phyloP scores from a whole-genome alignment of 768 basidiomycete genomes.

The Russula virescens region DNA sequence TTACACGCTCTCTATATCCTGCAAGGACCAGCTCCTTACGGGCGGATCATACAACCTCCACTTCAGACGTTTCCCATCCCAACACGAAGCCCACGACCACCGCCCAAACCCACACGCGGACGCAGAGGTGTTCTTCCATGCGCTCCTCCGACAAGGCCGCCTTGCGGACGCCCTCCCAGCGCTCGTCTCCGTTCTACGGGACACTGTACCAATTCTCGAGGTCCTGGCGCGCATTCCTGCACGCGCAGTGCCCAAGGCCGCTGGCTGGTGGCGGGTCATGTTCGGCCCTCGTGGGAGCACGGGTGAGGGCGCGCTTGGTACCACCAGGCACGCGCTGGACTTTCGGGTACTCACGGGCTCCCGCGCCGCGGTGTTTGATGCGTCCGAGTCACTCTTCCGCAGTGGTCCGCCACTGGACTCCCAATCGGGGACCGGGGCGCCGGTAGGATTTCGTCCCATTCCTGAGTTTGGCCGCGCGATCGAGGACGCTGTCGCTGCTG shows the following conservation, averaged over 20 bases:
- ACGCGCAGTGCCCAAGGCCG: conserved; percentile 54
- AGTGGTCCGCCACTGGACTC: conserved; percentile 21
- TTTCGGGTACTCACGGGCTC: conserved; percentile 65
- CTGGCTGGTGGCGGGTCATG: conserved; percentile 75
- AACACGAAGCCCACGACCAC: conserved; percentile 25
- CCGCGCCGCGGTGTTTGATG: conserved; percentile 70
- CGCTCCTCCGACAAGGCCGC: conserved; percentile 61
- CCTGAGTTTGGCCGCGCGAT: conserved; percentile 18
- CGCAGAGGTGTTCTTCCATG: conserved; percentile 68
- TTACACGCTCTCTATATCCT: conserved; percentile 73
- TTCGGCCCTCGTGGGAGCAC: conserved; percentile 26
- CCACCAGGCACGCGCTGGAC: conserved; percentile 65
- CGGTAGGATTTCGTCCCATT: conserved; percentile 23
- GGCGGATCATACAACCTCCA: conserved; percentile 70
- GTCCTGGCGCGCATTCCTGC: conserved; percentile 56
- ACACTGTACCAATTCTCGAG: conserved; percentile 71
- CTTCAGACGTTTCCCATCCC: conserved; percentile 48
- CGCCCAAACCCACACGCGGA: conserved; percentile 71
- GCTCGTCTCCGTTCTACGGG: conserved; percentile 62
- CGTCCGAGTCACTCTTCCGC: conserved; percentile 52
- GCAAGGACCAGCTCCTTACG: conserved; percentile 60
- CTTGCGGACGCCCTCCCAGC: conserved; percentile 60
- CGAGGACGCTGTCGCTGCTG: conserved; percentile 14
- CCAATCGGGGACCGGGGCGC: neutral
- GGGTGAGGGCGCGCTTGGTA: neutral